phyloP scores from a whole-genome alignment of 2,329 filamentous ascomycete genomes.

The Emmonsiellopsis sp. region DNA sequence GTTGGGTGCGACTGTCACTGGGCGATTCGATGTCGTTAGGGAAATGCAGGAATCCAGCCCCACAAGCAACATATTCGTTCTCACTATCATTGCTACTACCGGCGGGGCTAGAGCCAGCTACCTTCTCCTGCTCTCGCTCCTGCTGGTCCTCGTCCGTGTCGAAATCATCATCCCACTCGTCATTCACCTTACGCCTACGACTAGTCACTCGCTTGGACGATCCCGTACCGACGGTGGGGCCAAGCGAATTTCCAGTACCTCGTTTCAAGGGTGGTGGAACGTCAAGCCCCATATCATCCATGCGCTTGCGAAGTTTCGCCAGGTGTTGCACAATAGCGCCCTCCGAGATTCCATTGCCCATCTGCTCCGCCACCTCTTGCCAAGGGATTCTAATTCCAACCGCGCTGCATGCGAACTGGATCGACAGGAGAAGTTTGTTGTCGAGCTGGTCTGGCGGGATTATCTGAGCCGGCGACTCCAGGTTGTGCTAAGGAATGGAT shows the following conservation, averaged over 20 bases:
- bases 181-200: too few species aligned
- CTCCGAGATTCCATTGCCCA: slow-evolving; percentile 32
- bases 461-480: slow-evolving; percentile 10
- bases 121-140: neutral
- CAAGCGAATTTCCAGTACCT: slow-evolving; percentile 12
- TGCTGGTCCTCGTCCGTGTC: neutral
- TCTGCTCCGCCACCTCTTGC: slow-evolving; percentile 27
- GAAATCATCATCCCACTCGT: neutral
- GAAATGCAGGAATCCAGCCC: slow-evolving; percentile 4
- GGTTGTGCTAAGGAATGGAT: neutral
- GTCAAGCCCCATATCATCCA: slow-evolving; percentile 21
- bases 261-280: slow-evolving; percentile 34
- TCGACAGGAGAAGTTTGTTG: slow-evolving; percentile 31
- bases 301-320: slow-evolving; percentile 32
- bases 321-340: slow-evolving; percentile 40
- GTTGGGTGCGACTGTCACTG: too few species aligned
- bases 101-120: neutral
- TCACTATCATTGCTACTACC: neutral
- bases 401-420: slow-evolving; percentile 33
- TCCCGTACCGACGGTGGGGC: too few species aligned
- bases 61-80: slow-evolving; percentile 2
- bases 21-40: neutral
- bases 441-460: slow-evolving; percentile 30
- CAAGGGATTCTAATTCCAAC: slow-evolving; percentile 33
- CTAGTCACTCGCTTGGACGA: too few species aligned